These are phyloP conservation scores for Aegilops tauschii DNA, from an alignment of 176 grass and related monocot species.

Conservation along the genomic window DNA sequence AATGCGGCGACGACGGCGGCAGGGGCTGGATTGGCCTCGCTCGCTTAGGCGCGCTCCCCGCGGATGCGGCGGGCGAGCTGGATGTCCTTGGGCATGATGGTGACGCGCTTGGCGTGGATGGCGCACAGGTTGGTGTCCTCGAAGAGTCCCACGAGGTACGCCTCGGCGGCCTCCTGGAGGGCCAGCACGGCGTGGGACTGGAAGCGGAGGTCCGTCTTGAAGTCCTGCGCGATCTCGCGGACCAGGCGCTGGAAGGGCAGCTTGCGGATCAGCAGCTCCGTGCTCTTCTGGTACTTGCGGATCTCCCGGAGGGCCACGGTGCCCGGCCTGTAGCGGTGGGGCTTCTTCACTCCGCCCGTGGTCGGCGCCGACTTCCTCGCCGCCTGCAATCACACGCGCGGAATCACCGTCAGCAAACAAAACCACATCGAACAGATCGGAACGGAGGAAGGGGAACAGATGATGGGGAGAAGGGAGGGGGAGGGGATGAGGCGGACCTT, in stretches of 20 bases:
- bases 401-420: background rate
- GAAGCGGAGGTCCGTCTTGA: constrained; percentile 91
- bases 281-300: constrained; percentile 99
- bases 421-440: background rate
- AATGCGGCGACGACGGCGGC: background rate
- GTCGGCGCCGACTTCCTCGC: constrained; percentile 88
- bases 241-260: constrained; percentile 85
- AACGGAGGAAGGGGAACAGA: background rate
- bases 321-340: constrained; percentile 64
- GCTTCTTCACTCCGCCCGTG: constrained; percentile 93
- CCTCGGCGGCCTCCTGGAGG: constrained; percentile 84
- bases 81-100: constrained; percentile 84
- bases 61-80: constrained; percentile 69
- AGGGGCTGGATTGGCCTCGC: background rate
- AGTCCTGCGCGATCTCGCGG: constrained; percentile 86
- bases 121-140: constrained; percentile 82
- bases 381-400: background rate
- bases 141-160: constrained; percentile 77
- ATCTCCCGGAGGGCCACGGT: constrained; percentile 85
- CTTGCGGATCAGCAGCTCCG: constrained; percentile 93
- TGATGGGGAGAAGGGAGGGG: background rate
- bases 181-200: constrained; percentile 82
- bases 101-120: constrained; percentile 80
- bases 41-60: constrained; percentile 28
- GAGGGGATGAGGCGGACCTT: constrained; percentile 25